Evolutionary conservation across 2,329 filamentous ascomycete species (phyloP).

Genomic region (Talaromyces rugulosus): DNA sequence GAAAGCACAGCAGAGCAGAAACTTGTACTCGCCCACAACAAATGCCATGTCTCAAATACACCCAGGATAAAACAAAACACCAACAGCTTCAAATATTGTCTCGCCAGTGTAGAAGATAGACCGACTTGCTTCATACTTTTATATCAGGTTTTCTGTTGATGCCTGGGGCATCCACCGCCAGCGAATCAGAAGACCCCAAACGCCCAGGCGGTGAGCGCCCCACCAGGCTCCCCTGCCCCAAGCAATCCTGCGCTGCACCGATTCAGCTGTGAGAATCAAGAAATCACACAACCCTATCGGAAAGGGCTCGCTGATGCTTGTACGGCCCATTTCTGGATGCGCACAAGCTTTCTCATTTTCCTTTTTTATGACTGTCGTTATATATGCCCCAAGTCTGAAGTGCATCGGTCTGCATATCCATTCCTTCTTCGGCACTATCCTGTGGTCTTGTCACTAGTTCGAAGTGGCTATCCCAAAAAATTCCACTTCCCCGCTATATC

Average conservation of each 20-base stretch:
- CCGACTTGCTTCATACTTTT: neutral
- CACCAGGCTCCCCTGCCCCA: neutral
- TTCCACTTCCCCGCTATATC: slow-evolving; percentile 10
- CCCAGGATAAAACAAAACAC: neutral
- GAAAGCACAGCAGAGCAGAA: neutral
- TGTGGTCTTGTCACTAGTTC: neutral
- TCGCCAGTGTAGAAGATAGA: neutral
- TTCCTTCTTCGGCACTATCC: neutral
- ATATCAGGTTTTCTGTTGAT: neutral
- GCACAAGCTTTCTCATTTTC: neutral
- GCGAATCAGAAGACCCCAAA: neutral
- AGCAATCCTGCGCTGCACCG: neutral
- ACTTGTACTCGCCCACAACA: too few relatives aligned
- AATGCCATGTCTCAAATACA: too few relatives aligned
- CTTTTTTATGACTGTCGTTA: neutral
- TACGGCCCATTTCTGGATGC: neutral
- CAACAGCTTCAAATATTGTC: neutral
- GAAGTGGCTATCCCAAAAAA: slow-evolving; percentile 6
- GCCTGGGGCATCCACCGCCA: neutral
- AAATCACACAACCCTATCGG: neutral
- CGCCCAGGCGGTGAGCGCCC: neutral
- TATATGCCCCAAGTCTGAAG: neutral
- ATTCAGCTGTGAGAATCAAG: neutral
- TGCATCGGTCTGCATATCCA: neutral
- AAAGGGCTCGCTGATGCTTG: neutral